Evolutionary conservation across 179 eudicot genomes (phyloP).

Genomic region (Heliamphora ciliata): DNA sequence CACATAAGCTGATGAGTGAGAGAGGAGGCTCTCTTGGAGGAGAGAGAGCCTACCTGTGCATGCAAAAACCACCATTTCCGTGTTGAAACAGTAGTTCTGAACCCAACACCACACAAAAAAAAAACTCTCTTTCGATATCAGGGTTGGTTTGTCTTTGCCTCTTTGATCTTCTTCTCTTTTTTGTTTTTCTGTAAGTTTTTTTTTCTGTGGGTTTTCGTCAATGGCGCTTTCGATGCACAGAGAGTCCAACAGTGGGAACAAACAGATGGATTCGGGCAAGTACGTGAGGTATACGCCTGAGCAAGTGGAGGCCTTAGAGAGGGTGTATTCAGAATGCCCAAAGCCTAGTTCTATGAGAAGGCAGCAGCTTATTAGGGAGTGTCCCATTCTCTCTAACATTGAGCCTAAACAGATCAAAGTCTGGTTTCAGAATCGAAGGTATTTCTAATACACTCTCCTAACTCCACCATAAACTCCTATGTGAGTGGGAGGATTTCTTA

Average conservation of each 20-base stretch:
- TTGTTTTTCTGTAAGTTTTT: not conserved
- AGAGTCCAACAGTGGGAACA: conserved; percentile 16
- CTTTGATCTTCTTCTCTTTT: not conserved
- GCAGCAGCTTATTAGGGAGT: conserved; percentile 49
- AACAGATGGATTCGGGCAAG: conserved; percentile 42
- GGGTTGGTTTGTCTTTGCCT: not conserved
- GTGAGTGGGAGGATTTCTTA: not conserved
- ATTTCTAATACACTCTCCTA: not conserved
- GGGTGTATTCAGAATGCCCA: conserved; percentile 52
- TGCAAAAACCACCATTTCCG: conserved; percentile 16
- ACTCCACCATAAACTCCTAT: not conserved
- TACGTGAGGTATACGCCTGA: conserved; percentile 56
- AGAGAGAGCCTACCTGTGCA: conserved; percentile 35
- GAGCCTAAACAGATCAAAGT: conserved; percentile 60
- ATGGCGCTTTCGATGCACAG: conserved; percentile 32
- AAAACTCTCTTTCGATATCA: not conserved
- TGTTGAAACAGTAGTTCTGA: conserved; percentile 2
- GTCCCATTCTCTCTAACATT: conserved; percentile 45
- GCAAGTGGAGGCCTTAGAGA: conserved; percentile 55
- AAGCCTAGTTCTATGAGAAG: conserved; percentile 44
- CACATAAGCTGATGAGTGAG: conserved; percentile 29
- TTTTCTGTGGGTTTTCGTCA: not conserved
- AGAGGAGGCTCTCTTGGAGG: conserved; percentile 42
- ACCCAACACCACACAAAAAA: not conserved
- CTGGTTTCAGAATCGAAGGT: conserved; percentile 63